Conservation (phyloP, 225 moss, liverwort and hornwort species). For the Pseudoscleropodium purum region DNA sequence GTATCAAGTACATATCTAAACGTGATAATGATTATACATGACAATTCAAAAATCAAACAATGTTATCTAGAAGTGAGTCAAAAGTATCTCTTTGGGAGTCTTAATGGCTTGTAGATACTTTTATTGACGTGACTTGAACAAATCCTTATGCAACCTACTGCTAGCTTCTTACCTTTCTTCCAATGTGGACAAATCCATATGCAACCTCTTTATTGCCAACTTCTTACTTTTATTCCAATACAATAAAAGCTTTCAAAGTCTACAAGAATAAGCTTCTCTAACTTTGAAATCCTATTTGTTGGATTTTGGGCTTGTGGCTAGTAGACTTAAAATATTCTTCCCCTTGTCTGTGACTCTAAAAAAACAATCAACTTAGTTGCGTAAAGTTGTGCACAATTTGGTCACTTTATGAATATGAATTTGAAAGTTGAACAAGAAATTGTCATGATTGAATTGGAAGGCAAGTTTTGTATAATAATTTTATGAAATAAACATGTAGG, state of each 20-base stretch:
- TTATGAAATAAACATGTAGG: background rate
- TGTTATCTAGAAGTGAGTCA: rapidly evolving
- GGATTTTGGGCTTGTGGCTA: background rate
- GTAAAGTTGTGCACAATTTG: no score
- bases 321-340: background rate
- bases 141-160: background rate
- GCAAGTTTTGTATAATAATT: background rate
- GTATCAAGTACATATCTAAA: background rate
- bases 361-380: no score
- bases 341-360: background rate
- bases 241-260: no score
- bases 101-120: background rate
- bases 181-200: background rate
- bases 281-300: background rate
- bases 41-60: background rate
- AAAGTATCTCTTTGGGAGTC: background rate
- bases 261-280: background rate
- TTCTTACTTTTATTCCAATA: no score
- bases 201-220: background rate
- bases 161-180: background rate
- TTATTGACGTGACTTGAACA: background rate
- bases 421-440: background rate
- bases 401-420: background rate
- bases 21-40: background rate
- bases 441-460: background rate